phyloP scores from a whole-genome alignment of 345 rosid species.

The Diplotaxis tenuifolia region DNA sequence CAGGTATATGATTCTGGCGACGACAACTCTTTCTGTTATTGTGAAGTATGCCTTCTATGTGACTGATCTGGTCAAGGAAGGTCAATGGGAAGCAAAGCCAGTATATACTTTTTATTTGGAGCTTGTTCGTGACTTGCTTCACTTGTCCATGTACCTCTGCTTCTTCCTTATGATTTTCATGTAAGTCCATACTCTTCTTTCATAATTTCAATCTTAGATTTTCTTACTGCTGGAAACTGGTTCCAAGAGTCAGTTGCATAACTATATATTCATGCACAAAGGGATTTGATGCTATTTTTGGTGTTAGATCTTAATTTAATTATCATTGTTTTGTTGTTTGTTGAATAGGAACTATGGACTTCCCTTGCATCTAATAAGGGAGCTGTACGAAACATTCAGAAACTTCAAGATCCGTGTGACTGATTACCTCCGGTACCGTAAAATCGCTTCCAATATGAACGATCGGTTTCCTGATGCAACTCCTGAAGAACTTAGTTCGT shows the following conservation, averaged over 20 bases:
- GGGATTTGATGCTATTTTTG: not conserved
- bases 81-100: conserved; percentile 95
- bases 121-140: conserved; percentile 91
- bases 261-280: not conserved
- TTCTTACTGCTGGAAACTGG: not conserved
- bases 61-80: conserved; percentile 89
- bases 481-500: conserved; percentile 82
- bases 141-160: conserved; percentile 90
- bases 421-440: conserved; percentile 87
- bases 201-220: conserved; percentile 5
- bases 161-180: conserved; percentile 93
- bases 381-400: conserved; percentile 95
- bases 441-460: conserved; percentile 96
- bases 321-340: not conserved
- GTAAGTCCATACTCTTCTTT: conserved; percentile 44
- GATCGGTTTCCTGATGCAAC: conserved; percentile 93
- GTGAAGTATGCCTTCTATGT: conserved; percentile 86
- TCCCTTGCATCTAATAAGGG: conserved; percentile 89
- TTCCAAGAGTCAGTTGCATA: not conserved
- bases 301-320: conserved; percentile 12
- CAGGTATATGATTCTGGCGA: conserved; percentile 95
- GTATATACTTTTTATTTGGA: conserved; percentile 94
- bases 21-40: conserved; percentile 79
- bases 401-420: conserved; percentile 89
- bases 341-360: conserved; percentile 86